A percentile compares a stretch with the other conserved stretches of the same genome.
phyloP scores from a whole-genome alignment of 2,329 filamentous ascomycete genomes.

The Ceratocystis ficicola region DNA sequence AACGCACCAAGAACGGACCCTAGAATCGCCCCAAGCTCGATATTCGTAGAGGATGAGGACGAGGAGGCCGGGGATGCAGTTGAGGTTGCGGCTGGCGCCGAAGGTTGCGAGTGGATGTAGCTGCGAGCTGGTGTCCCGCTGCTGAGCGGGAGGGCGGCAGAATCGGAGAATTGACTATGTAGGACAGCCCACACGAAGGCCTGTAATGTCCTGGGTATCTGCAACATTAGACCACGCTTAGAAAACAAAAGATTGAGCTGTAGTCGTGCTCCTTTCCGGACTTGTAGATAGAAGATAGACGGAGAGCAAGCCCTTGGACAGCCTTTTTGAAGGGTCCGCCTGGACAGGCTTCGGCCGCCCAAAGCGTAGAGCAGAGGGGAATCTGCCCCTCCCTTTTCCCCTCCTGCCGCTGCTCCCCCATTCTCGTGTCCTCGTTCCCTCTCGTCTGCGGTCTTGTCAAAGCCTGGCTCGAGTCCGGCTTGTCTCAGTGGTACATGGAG shows the following conservation, averaged over 20 bases:
- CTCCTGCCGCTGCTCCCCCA: too few relatives aligned
- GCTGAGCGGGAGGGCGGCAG: neutral
- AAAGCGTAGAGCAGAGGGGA: too few relatives aligned
- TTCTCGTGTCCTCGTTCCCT: neutral
- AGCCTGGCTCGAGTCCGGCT: neutral
- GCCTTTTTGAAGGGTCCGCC: too few relatives aligned
- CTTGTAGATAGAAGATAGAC: too few relatives aligned
- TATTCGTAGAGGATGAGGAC: neutral
- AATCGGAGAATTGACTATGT: neutral
- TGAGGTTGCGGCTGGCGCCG: neutral
- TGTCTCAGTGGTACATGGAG: neutral
- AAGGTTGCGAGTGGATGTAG: neutral
- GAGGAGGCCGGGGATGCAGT: neutral
- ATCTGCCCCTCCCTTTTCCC: too few relatives aligned
- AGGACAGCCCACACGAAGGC: too few relatives aligned
- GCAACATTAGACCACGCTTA: too few relatives aligned
- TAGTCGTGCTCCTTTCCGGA: too few relatives aligned
- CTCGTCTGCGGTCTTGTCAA: neutral
- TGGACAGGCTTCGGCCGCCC: too few relatives aligned
- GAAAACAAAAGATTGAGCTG: too few relatives aligned
- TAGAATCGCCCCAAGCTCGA: slow-evolving; percentile 1
- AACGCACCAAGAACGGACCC: neutral
- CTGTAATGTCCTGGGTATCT: too few relatives aligned
- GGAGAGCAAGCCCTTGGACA: too few relatives aligned
- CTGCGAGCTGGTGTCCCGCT: neutral